phyloP scores from a whole-genome alignment of 441 rosid species.

The Euphorbia celastroides region DNA sequence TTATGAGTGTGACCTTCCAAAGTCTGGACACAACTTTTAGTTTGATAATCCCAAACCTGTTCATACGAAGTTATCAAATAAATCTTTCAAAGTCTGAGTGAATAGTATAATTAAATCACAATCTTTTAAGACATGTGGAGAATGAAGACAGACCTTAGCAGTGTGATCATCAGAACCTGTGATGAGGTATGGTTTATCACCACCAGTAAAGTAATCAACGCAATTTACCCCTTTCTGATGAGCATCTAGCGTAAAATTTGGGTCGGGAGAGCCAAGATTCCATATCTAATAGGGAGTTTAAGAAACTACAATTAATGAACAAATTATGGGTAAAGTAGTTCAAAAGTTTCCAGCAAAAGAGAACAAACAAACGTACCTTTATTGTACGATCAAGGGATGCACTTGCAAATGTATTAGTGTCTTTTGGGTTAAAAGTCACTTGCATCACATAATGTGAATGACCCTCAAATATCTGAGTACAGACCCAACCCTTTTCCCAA shows the following conservation, averaged over 20 bases:
- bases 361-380: constrained; percentile 65
- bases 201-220: constrained; percentile 85
- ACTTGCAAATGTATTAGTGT: constrained; percentile 71
- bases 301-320: constrained; percentile 5
- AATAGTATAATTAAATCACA: constrained; percentile 7
- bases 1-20: constrained; percentile 85
- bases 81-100: constrained; percentile 9
- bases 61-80: constrained; percentile 17
- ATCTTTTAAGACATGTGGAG: neutral
- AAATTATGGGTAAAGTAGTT: constrained; percentile 10
- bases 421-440: constrained; percentile 72
- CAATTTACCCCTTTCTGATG: constrained; percentile 96
- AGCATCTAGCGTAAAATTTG: constrained; percentile 87
- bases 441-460: constrained; percentile 94
- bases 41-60: constrained; percentile 89
- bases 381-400: constrained; percentile 83
- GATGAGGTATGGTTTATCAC: constrained; percentile 83
- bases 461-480: constrained; percentile 70
- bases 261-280: constrained; percentile 94
- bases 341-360: constrained; percentile 8
- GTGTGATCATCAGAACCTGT: constrained; percentile 98
- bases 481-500: constrained; percentile 87
- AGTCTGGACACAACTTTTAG: constrained; percentile 70
- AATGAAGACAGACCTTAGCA: constrained; percentile 63
- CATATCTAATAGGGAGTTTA: constrained; percentile 53